Conservation (phyloP, 140 eudicot species). For the Cichorium intybus region DNA sequence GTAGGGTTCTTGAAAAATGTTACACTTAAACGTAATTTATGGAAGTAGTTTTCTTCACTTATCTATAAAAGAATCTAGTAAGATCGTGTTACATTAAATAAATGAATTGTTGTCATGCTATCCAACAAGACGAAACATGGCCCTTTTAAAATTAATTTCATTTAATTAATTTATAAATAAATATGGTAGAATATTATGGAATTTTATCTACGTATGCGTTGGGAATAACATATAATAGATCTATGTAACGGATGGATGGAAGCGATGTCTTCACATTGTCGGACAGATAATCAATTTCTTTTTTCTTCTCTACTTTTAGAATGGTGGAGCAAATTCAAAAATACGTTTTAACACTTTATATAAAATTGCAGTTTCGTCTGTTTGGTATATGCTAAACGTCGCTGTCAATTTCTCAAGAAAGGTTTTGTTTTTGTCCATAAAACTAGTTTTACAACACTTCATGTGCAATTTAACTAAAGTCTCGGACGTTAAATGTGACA, state of each 20-base stretch:
- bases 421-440: no score
- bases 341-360: no score
- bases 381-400: no score
- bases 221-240: constrained; percentile 30
- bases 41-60: constrained; percentile 26
- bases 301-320: no score
- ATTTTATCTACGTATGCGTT: constrained; percentile 17
- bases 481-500: no score
- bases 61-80: constrained; percentile 15
- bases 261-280: constrained; percentile 51
- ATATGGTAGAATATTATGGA: constrained; percentile 16
- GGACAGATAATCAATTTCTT: constrained; percentile 24
- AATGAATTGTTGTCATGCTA: constrained; percentile 22
- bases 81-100: constrained; percentile 14
- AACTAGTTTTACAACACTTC: no score
- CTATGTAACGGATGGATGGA: constrained; percentile 29
- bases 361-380: no score
- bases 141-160: neutral
- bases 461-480: no score
- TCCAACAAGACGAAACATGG: constrained; percentile 27
- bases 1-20: constrained; percentile 44
- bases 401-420: no score
- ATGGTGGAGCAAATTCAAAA: no score
- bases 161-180: neutral
- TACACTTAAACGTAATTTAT: constrained; percentile 33